Evolutionary conservation across 129 eudicot species (phyloP), one percentile per base, ranked within the genome.

Genomic region (Tagetes erecta): DNA sequence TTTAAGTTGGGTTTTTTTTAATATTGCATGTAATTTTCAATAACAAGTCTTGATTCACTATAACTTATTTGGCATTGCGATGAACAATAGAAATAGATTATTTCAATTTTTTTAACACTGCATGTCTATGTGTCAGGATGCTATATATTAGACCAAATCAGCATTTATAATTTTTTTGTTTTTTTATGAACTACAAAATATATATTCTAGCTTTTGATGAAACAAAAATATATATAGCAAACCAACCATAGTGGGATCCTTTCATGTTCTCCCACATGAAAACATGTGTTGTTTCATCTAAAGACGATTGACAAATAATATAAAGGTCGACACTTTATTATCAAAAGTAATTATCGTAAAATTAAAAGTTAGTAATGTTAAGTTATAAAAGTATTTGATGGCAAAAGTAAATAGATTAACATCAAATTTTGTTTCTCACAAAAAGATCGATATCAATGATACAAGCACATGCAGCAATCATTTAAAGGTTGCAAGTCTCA

Each of bases 211-310:
- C 44, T 50, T 50, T 38, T 39, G 67, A 55, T 71, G 10, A 41
- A 20, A 20, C 27, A 20, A 20, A 55, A 40, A 41, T 46, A 36
- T 59, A 74, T 14, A 59, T 56, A 27, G 49, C 60, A 33, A 73
- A 73, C 60, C 64, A 53, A 73, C 58, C 60, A 46, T 70, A 70
- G 41, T 70, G 83, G 63, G 31, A 37, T 59, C 47, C 71, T 41
- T 47, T 69, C 30, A 63, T 27, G 67, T 59, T 49, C 37, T 62
- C 69, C 60, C 64, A 49, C 67, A 57, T 76, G 68, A 76, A 67
- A 68, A 67, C 74, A 67, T 71, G 55, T 76, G 64, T 68, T 41
- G 38, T 77, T 76, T 72, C 30, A 53, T 74, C 46, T 39, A 55
- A 52, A 75, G 71, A 74, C 59, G 68, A 59, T 58, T 52, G 41